Evolutionary conservation across 2,329 filamentous ascomycete genomes (phyloP).

Genomic region (Fusarium anthophilum): DNA sequence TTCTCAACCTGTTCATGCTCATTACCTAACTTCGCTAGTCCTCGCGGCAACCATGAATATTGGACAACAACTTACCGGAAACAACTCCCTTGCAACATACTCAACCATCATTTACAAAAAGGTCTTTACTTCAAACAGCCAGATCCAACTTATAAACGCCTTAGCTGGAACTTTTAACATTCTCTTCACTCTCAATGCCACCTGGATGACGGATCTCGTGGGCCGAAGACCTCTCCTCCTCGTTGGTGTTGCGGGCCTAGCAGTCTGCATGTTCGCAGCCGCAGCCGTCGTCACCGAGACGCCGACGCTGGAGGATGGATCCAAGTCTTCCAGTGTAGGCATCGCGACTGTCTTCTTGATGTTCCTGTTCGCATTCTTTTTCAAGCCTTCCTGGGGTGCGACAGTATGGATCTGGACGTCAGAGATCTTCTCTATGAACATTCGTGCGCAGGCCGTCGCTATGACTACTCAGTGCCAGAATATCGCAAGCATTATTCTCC

Average conservation of each 20-base stretch:
- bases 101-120: slow-evolving; percentile 76
- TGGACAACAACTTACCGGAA: slow-evolving; percentile 75
- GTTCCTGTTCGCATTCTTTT: slow-evolving; percentile 71
- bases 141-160: slow-evolving; percentile 76
- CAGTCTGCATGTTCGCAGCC: slow-evolving; percentile 72
- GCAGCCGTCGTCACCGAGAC: slow-evolving; percentile 54
- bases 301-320: slow-evolving; percentile 56
- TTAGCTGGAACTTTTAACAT: slow-evolving; percentile 77
- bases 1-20: background rate
- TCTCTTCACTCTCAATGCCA: slow-evolving; percentile 76
- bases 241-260: slow-evolving; percentile 73
- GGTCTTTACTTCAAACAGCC: slow-evolving; percentile 65
- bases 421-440: slow-evolving; percentile 65
- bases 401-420: slow-evolving; percentile 76
- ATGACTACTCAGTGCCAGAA: slow-evolving; percentile 17
- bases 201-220: slow-evolving; percentile 76
- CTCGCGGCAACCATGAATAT: slow-evolving; percentile 73
- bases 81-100: slow-evolving; percentile 76
- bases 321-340: slow-evolving; percentile 65
- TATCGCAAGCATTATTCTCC: slow-evolving; percentile 4
- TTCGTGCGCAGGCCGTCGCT: slow-evolving; percentile 74
- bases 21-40: slow-evolving; percentile 63
- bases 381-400: slow-evolving; percentile 75
- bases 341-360: slow-evolving; percentile 73
- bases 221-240: slow-evolving; percentile 75